Evolutionary conservation across 2,329 filamentous ascomycete genomes (phyloP), one percentile per base, ranked within the genome.

Genomic region (Alternaria brassicae): DNA sequence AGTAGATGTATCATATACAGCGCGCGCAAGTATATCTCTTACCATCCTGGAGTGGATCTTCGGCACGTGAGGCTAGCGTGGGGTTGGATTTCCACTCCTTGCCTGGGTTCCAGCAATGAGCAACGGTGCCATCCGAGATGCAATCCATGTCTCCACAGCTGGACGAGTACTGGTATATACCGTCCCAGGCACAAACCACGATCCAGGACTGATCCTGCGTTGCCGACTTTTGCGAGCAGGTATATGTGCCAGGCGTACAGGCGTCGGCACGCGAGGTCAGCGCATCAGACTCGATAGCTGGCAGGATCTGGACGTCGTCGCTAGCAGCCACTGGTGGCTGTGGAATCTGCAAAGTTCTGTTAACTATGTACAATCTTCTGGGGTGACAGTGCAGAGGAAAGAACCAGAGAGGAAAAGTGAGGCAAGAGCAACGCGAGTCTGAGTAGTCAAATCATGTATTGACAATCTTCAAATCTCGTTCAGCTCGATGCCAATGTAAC

Each of bases 41-140:
- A 36, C 32, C 32, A 1, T 36, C 6, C 15, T 36, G 32, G 32
- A 15, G 32, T 9, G 32, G 32, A 2, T 36, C 3, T 1, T 36
- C 32, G 15, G 15, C 17, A 39, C 37, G 17, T 9, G 37, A 21
- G 13, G 37, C 42, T 28, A 47, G 21, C 6, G n/a, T 17, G 34
- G 7, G 5, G 8, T 37, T n/a, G 3, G 34, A 19, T 8, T 37
- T 19, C 34, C 34, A 37, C n/a, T 37, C 34, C n/a, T 37, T 13
- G n/a, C 23, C 48, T 34, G 47, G 19, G 34, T 39, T 51, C 48
- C 48, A 52, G 42, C 52, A 55, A 32, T 55, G 52, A 10, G 52
- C 41, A n/a, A 48, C 36, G 32, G 34, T 42, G 13, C 17, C 25
- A 15, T n/a, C 15, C n/a, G 44, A 12, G 30, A 54, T 39, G 2